Percentiles rank a stretch among this genome's conserved stretches.
phyloP scores from a whole-genome alignment of 441 rosid species.

The Breynia disticha region DNA sequence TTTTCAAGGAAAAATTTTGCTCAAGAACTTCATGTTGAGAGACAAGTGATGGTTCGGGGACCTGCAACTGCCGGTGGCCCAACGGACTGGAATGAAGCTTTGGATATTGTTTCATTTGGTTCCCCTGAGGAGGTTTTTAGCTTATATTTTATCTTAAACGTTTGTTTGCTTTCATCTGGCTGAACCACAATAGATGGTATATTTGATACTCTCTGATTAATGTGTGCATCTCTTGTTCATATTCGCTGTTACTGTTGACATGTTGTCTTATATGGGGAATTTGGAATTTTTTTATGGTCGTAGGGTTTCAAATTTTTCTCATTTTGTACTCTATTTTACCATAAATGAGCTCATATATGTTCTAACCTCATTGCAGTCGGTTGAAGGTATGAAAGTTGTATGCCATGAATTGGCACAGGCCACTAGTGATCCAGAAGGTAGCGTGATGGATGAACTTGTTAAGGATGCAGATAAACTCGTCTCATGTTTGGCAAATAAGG shows the following conservation, averaged over 20 bases:
- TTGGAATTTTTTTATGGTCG: no score
- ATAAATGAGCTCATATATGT: neutral
- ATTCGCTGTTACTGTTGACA: no score
- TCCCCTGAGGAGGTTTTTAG: conserved; percentile 89
- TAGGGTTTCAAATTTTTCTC: no score
- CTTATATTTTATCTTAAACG: neutral
- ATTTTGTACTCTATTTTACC: no score
- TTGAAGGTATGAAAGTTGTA: conserved; percentile 99
- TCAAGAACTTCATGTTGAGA: conserved; percentile 60
- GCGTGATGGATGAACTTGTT: conserved; percentile 71
- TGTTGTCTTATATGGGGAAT: no score
- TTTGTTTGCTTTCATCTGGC: neutral
- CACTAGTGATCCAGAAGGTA: conserved; percentile 76
- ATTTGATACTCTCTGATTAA: no score
- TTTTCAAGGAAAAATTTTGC: conserved; percentile 55
- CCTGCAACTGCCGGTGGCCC: conserved; percentile 54
- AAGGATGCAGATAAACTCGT: conserved; percentile 98
- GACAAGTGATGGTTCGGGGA: conserved; percentile 48
- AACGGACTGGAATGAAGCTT: conserved; percentile 95
- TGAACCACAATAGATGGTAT: no score
- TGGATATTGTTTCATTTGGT: conserved; percentile 85
- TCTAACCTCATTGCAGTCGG: conserved; percentile 58
- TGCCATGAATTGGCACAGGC: conserved; percentile 98
- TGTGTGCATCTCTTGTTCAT: no score
- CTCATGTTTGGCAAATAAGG: conserved; percentile 98